A percentile compares a stretch with the other conserved stretches of the same genome.
Evolutionary conservation across 2,329 filamentous ascomycete species (phyloP).

Genomic region (Sclerotinia minor): DNA sequence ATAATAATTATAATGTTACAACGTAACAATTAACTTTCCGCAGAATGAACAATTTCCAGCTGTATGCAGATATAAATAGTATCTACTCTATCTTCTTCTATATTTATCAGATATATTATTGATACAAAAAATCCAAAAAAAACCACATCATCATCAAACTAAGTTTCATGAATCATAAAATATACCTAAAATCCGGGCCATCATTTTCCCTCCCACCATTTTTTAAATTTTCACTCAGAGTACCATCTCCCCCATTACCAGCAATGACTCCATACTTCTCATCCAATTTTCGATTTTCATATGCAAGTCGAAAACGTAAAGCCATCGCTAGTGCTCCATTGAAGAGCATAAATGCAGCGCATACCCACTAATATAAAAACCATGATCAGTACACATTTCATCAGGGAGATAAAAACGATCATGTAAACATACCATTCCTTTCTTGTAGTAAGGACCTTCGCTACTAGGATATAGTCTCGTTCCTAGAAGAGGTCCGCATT

Average conservation of each 20-base stretch:
- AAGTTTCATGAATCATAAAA: slow-evolving; percentile 14
- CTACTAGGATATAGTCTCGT: slow-evolving; percentile 61
- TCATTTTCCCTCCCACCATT: background rate
- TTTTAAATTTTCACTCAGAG: too few species aligned
- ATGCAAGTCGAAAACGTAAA: slow-evolving; percentile 55
- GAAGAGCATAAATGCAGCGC: slow-evolving; percentile 62
- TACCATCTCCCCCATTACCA: slow-evolving; percentile 9
- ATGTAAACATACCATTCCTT: slow-evolving; percentile 47
- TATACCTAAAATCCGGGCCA: slow-evolving; percentile 19
- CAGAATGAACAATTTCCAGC: too few species aligned
- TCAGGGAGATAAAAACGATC: background rate
- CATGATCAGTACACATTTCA: background rate
- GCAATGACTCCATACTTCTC: slow-evolving; percentile 40
- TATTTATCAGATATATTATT: too few species aligned
- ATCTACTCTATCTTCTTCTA: too few species aligned
- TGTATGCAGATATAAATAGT: too few species aligned
- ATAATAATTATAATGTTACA: too few species aligned
- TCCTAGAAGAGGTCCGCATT: slow-evolving; percentile 62
- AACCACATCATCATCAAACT: too few species aligned
- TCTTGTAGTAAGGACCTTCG: slow-evolving; percentile 50
- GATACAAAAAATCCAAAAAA: too few species aligned
- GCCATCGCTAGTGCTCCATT: slow-evolving; percentile 55
- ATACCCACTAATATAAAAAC: slow-evolving; percentile 47
- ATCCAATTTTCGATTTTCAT: slow-evolving; percentile 62
- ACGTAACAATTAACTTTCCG: too few species aligned